Percentiles rank a stretch among this genome's conserved stretches.
Conservation (phyloP, 345 rosid species). For the Acer campestre region DNA sequence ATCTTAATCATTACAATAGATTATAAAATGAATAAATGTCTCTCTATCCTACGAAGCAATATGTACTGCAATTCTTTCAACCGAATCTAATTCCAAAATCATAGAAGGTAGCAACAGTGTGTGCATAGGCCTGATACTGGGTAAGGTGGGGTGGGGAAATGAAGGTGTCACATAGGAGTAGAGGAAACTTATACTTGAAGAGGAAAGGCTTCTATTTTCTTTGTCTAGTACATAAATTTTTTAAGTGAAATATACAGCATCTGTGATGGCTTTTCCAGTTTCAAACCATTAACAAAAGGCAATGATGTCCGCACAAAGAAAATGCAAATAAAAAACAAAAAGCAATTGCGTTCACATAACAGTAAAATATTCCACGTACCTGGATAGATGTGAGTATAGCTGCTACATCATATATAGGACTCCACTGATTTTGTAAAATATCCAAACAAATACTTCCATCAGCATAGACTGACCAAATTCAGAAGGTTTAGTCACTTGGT, state of each 20-base stretch:
- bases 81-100: not conserved
- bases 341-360: not conserved
- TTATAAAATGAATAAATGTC: too few species aligned
- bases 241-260: not conserved
- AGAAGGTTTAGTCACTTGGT: constrained; percentile 1
- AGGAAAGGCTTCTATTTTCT: not conserved
- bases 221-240: not conserved
- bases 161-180: not conserved
- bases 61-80: not conserved
- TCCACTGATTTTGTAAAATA: constrained; percentile 96
- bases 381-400: constrained; percentile 97
- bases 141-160: not conserved
- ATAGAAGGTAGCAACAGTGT: not conserved
- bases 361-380: constrained; percentile 35
- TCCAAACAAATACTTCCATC: constrained; percentile 98
- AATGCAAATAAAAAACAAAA: not conserved
- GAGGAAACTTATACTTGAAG: not conserved
- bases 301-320: not conserved
- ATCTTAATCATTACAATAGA: not conserved
- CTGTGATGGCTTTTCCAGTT: not conserved
- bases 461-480: constrained; percentile 66
- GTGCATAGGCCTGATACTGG: not conserved
- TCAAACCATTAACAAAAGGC: not conserved
- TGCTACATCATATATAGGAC: constrained; percentile 97
- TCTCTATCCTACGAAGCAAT: not conserved